These are phyloP conservation scores for Limtongia smithiae DNA, from an alignment of 805 yeast species.

Conservation along the genomic window DNA sequence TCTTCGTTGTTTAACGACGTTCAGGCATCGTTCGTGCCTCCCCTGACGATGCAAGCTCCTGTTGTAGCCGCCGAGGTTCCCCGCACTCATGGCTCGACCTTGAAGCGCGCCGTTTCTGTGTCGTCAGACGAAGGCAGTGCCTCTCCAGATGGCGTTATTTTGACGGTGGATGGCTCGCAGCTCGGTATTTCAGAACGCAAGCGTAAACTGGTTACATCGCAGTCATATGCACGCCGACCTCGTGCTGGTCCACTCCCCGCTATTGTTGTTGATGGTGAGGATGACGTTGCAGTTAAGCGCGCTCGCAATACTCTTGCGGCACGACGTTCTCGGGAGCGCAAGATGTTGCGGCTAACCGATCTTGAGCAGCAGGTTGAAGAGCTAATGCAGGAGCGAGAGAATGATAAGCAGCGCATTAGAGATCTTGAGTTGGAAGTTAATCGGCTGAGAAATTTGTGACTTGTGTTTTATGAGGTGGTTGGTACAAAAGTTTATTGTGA, in stretches of 20 bases:
- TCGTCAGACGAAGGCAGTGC: constrained; percentile 4
- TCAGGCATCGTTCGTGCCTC: neutral
- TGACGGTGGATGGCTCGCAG: constrained; percentile 25
- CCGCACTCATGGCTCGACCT: neutral
- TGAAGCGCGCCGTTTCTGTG: neutral
- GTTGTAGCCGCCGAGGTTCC: neutral
- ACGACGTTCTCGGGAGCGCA: constrained; percentile 88
- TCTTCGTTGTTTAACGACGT: constrained; percentile 37
- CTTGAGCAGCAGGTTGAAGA: constrained; percentile 73
- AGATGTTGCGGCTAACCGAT: constrained; percentile 81
- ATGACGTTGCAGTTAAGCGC: constrained; percentile 74
- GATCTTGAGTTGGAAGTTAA: constrained; percentile 23
- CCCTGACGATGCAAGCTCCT: too few species aligned
- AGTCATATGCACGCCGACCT: constrained; percentile 30
- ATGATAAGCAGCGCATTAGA: constrained; percentile 8
- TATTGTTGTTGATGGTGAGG: constrained; percentile 48
- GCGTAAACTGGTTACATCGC: constrained; percentile 26
- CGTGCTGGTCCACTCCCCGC: constrained; percentile 58
- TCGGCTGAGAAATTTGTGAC: constrained; percentile 6
- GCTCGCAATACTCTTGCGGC: constrained; percentile 96
- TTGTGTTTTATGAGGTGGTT: neutral
- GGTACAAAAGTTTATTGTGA: neutral
- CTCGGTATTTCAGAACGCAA: constrained; percentile 28
- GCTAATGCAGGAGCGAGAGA: constrained; percentile 36
- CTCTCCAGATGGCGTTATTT: constrained; percentile 24